Evolutionary conservation across 2,329 filamentous ascomycete genomes (phyloP).

Genomic region (Nemania diffusa): DNA sequence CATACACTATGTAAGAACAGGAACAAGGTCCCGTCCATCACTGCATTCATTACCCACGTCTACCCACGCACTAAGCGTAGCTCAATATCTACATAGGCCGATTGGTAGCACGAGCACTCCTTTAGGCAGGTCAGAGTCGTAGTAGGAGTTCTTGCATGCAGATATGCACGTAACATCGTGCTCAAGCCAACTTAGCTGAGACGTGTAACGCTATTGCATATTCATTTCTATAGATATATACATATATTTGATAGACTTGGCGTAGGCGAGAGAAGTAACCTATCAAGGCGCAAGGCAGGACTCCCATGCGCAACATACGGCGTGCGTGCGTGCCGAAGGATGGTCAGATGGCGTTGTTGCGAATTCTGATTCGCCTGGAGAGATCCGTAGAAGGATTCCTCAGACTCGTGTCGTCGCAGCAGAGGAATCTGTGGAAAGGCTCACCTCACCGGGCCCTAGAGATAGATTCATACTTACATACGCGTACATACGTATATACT

Average conservation of each 20-base stretch:
- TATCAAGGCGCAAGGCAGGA: constrained; percentile 30
- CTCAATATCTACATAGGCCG: constrained; percentile 17
- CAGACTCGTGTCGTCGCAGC: constrained; percentile 17
- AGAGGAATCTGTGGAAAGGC: constrained; percentile 34
- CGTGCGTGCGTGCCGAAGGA: constrained; percentile 32
- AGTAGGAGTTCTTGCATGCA: constrained; percentile 38
- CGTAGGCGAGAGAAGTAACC: constrained; percentile 27
- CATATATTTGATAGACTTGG: constrained; percentile 20
- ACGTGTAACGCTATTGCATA: constrained; percentile 38
- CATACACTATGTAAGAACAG: constrained; percentile 1
- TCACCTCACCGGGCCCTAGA: not conserved
- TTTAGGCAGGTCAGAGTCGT: constrained; percentile 37
- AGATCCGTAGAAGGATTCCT: constrained; percentile 29
- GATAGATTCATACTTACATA: not conserved
- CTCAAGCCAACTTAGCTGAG: constrained; percentile 38
- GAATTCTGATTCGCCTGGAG: constrained; percentile 27
- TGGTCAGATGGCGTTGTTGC: constrained; percentile 31
- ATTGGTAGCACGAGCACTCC: constrained; percentile 20
- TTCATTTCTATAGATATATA: constrained; percentile 36
- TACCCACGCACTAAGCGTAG: constrained; percentile 7
- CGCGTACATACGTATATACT: no score
- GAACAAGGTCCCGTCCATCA: constrained; percentile 3
- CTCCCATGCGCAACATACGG: constrained; percentile 33
- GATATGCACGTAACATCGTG: constrained; percentile 39
- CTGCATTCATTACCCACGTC: constrained; percentile 14